phyloP scores from a whole-genome alignment of 306 rosid species.

The Quercus parvula region DNA sequence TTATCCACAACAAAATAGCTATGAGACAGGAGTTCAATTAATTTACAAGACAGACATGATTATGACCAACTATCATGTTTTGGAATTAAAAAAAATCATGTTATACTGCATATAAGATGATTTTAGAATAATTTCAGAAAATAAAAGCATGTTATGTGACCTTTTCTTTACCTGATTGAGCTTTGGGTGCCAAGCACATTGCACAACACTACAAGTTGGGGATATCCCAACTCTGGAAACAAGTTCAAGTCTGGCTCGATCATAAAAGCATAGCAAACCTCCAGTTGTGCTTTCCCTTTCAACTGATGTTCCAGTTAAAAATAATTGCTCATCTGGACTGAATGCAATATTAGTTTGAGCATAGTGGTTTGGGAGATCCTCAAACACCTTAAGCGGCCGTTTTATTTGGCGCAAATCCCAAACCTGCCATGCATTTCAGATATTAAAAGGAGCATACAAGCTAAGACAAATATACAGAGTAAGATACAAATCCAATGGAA shows the following conservation, averaged over 20 bases:
- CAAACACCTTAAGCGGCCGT: conserved; percentile 68
- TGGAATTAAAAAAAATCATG: not conserved
- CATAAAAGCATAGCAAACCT: conserved; percentile 81
- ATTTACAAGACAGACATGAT: not conserved
- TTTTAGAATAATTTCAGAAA: not conserved
- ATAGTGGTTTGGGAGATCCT: conserved; percentile 80
- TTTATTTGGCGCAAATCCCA: conserved; percentile 92
- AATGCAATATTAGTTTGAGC: conserved; percentile 88
- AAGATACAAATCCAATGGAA: conserved; percentile 1
- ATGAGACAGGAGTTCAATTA: not conserved
- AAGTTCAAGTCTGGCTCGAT: conserved; percentile 73
- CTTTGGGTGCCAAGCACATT: conserved; percentile 93
- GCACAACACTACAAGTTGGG: conserved; percentile 79
- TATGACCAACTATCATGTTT: conserved; percentile 7
- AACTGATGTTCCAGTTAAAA: conserved; percentile 87
- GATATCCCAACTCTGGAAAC: conserved; percentile 90
- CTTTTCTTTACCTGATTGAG: conserved; percentile 73
- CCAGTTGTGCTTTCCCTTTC: conserved; percentile 82
- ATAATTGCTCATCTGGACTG: conserved; percentile 88
- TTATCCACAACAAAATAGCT: not conserved
- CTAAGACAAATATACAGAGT: not conserved
- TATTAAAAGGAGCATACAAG: conserved; percentile 19
- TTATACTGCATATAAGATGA: conserved; percentile 13
- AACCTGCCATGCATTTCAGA: conserved; percentile 45
- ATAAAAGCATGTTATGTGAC: conserved; percentile 8